phyloP scores from a whole-genome alignment of 805 yeast species.

The Wickerhamiella occidentalis region DNA sequence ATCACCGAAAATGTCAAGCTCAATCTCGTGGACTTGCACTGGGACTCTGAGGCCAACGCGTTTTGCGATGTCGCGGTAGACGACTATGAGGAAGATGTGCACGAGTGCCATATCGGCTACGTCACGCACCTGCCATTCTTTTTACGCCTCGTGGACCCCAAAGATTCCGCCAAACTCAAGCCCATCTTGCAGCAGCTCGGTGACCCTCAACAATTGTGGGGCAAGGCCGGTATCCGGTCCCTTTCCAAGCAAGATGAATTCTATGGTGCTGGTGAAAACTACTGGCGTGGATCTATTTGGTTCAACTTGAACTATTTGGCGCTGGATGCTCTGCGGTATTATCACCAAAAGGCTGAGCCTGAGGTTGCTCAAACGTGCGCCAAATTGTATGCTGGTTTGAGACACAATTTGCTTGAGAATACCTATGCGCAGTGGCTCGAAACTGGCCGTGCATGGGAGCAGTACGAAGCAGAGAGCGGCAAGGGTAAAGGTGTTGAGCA shows the following conservation, averaged over 20 bases:
- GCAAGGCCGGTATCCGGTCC: constrained; percentile 69
- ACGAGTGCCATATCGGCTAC: constrained; percentile 84
- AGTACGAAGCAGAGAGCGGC: constrained; percentile 71
- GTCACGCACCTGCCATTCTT: constrained; percentile 77
- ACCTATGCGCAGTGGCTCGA: constrained; percentile 54
- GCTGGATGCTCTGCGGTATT: constrained; percentile 55
- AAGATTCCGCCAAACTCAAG: constrained; percentile 36
- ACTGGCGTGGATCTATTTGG: constrained; percentile 96
- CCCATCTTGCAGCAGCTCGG: constrained; percentile 45
- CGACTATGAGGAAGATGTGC: constrained; percentile 50
- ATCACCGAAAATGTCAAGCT: constrained; percentile 45
- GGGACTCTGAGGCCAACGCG: constrained; percentile 53
- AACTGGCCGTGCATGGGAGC: constrained; percentile 85
- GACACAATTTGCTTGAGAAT: constrained; percentile 56
- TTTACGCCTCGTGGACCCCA: constrained; percentile 45
- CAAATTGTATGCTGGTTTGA: constrained; percentile 44
- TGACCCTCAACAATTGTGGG: constrained; percentile 66
- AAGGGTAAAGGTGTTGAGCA: constrained; percentile 70
- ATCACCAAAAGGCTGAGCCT: constrained; percentile 27
- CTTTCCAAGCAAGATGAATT: constrained; percentile 52
- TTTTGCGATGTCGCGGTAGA: constrained; percentile 80
- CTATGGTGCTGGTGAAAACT: constrained; percentile 74
- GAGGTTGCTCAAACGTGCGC: constrained; percentile 33
- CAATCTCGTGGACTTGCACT: constrained; percentile 65
- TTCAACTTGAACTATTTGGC: constrained; percentile 76